These are phyloP conservation scores for Rhizopogon rudus DNA, from an alignment of 768 basidiomycete species.

Conservation along the genomic window DNA sequence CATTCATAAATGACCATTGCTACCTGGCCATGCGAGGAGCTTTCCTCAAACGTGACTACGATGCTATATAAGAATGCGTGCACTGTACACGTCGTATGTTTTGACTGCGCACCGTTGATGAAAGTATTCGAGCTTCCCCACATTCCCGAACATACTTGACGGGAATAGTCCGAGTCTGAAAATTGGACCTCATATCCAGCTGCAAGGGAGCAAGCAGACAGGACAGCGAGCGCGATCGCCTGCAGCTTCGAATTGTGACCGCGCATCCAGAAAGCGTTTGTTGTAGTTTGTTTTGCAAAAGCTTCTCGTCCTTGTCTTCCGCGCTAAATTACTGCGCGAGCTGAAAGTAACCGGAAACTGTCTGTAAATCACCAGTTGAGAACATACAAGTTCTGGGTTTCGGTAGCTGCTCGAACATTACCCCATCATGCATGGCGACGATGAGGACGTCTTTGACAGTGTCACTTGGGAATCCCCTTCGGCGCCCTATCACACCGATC, in stretches of 20 bases:
- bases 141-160: conserved; percentile 96
- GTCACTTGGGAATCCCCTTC: conserved; percentile 86
- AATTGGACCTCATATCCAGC: conserved; percentile 62
- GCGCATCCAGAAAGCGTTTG: conserved; percentile 25
- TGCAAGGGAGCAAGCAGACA: conserved; percentile 30
- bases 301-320: conserved; percentile 5
- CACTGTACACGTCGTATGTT: not conserved
- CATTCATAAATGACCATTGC: conserved; percentile 97
- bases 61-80: not conserved
- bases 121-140: conserved; percentile 75
- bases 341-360: not conserved
- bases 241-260: conserved; percentile 11
- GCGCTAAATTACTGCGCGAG: not conserved
- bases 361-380: not conserved
- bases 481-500: conserved; percentile 46
- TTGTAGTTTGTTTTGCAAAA: conserved; percentile 20
- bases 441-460: conserved; percentile 88
- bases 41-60: conserved; percentile 69
- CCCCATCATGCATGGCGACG: conserved; percentile 69
- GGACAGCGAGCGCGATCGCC: conserved; percentile 14
- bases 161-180: conserved; percentile 71
- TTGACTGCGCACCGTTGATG: conserved; percentile 65
- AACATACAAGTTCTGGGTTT: not conserved
- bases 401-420: not conserved
- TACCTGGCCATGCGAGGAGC: conserved; percentile 75